Evolutionary conservation across 1,139 yeast genomes (phyloP).

Genomic region (Yamadazyma friedrichii): DNA sequence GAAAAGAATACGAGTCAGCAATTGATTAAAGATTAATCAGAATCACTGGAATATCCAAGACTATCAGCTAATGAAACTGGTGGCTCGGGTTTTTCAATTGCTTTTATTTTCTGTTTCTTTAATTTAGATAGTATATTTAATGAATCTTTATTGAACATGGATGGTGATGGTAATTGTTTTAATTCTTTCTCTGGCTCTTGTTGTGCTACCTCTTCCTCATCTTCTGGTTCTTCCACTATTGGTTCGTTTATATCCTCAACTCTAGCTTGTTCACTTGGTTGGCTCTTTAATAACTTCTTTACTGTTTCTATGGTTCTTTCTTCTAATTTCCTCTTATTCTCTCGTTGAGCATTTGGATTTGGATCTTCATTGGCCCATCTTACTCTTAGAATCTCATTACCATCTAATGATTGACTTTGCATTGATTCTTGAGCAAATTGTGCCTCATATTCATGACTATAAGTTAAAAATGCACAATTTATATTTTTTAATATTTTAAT

Average conservation of each 20-base stretch:
- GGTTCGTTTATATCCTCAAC: constrained; percentile 11
- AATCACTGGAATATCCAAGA: constrained; percentile 10
- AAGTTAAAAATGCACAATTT: constrained; percentile 81
- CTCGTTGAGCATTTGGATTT: constrained; percentile 61
- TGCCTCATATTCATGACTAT: constrained; percentile 65
- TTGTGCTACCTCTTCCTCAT: constrained; percentile 2
- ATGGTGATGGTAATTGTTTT: constrained; percentile 1
- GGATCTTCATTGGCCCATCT: constrained; percentile 94
- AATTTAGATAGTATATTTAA: constrained; percentile 11
- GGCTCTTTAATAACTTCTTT: constrained; percentile 22
- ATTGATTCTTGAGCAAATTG: constrained; percentile 95
- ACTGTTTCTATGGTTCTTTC: constrained; percentile 36
- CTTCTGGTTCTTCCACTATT: constrained; percentile 2
- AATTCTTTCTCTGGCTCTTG: not conserved
- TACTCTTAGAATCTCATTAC: constrained; percentile 63
- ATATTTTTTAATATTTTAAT: constrained; percentile 60
- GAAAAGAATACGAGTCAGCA: constrained; percentile 22
- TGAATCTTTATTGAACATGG: constrained; percentile 12
- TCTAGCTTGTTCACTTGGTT: constrained; percentile 8
- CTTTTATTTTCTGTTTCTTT: constrained; percentile 3
- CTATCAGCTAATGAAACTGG: not conserved
- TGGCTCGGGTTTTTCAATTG: not conserved
- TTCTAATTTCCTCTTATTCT: constrained; percentile 44
- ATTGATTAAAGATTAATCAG: constrained; percentile 11
- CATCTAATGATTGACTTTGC: constrained; percentile 72